Percentiles rank a stretch among this genome's conserved stretches.
phyloP scores from a whole-genome alignment of 371 early-diverging fungal species.

The Choanephora cucurbitarum region DNA sequence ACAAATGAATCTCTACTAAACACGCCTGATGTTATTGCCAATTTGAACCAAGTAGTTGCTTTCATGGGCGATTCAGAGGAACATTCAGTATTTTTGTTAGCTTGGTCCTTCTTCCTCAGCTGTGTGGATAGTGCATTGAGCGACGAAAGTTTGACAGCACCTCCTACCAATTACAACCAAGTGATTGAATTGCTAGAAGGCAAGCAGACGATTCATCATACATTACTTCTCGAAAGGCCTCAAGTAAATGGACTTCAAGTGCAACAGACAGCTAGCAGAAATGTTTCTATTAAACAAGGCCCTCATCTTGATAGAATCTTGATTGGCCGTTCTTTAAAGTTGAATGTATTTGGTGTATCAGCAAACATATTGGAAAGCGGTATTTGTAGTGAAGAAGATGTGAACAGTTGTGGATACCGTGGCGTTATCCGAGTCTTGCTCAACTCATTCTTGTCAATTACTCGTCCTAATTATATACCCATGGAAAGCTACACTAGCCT shows the following conservation, averaged over 20 bases:
- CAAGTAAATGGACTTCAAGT: constrained; percentile 9
- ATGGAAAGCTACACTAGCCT: constrained; percentile 32
- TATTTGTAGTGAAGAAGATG: constrained; percentile 34
- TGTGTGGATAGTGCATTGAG: constrained; percentile 16
- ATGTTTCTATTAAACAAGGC: constrained; percentile 22
- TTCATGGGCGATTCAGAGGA: constrained; percentile 30
- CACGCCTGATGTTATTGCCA: constrained; percentile 23
- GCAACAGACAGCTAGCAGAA: neutral
- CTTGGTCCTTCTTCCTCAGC: constrained; percentile 46
- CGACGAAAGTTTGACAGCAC: constrained; percentile 1
- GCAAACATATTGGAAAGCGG: constrained; percentile 20
- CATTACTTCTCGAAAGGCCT: constrained; percentile 26
- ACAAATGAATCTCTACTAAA: constrained; percentile 11
- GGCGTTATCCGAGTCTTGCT: constrained; percentile 24
- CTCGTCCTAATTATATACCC: constrained; percentile 31
- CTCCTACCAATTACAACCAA: constrained; percentile 15
- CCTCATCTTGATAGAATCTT: constrained; percentile 27
- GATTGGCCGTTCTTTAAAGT: constrained; percentile 36
- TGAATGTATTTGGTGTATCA: constrained; percentile 32
- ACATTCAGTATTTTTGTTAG: constrained; percentile 39
- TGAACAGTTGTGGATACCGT: constrained; percentile 34
- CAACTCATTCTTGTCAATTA: constrained; percentile 33
- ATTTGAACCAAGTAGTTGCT: constrained; percentile 32
- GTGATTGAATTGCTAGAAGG: constrained; percentile 24
- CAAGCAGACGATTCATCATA: constrained; percentile 2